Conservation (phyloP, 257 asterid species). For the Fraxinus anomala region DNA sequence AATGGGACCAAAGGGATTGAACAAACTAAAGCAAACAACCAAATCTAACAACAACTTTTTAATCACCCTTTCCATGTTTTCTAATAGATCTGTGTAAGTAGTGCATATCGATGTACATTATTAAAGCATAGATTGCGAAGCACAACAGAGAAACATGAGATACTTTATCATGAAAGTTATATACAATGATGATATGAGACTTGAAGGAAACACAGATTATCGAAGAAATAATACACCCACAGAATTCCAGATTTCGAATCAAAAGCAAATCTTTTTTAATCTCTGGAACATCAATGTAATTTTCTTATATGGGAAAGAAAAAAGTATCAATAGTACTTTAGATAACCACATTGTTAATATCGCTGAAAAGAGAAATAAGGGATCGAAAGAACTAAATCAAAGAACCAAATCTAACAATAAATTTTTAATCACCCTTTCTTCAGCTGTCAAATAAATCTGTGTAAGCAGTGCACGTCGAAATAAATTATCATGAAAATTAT, state of each 20-base stretch:
- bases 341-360: slow-evolving; percentile 31
- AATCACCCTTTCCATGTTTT: background rate
- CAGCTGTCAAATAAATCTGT: no score
- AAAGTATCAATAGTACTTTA: background rate
- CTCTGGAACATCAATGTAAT: slow-evolving; percentile 7
- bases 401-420: no score
- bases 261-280: slow-evolving; percentile 3
- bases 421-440: no score
- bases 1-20: background rate
- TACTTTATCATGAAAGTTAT: background rate
- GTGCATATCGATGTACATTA: background rate
- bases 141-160: background rate
- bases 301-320: slow-evolving; percentile 22
- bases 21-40: slow-evolving; percentile 6
- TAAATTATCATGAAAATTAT: no score
- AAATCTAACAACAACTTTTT: background rate
- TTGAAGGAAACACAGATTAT: slow-evolving; percentile 8
- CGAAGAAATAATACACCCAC: background rate
- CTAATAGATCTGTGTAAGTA: background rate
- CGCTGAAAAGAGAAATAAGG: slow-evolving; percentile 9
- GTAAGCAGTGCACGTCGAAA: no score
- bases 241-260: slow-evolving; percentile 14
- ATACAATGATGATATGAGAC: background rate
- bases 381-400: background rate
- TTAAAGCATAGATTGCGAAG: slow-evolving; percentile 2